Evolutionary conservation across 305 asterid genomes (phyloP).

Genomic region (Fraxinus dipetala): DNA sequence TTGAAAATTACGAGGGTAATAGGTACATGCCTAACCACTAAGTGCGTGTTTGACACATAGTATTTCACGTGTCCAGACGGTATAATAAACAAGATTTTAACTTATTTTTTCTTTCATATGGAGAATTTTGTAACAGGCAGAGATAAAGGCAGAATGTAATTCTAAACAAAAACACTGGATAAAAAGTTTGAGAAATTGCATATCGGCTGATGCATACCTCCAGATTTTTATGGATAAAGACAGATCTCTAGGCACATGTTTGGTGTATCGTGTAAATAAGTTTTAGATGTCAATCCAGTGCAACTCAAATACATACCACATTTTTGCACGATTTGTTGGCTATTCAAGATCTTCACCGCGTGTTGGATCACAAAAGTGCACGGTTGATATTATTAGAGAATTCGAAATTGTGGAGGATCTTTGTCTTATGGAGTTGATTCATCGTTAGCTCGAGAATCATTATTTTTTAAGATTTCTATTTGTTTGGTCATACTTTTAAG

Average conservation of each 20-base stretch:
- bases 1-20: background rate
- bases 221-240: constrained; percentile 28
- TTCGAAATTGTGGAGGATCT: background rate
- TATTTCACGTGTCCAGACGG: background rate
- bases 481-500: background rate
- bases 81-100: background rate
- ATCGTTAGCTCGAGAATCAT: background rate
- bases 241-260: background rate
- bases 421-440: background rate
- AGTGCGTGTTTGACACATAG: background rate
- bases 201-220: constrained; percentile 25
- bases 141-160: background rate
- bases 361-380: background rate
- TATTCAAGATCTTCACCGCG: background rate
- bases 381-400: background rate
- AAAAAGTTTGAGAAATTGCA: background rate
- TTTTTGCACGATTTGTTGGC: background rate
- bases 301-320: background rate
- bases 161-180: background rate
- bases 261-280: background rate
- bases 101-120: background rate
- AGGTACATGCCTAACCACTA: background rate
- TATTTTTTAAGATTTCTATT: background rate
- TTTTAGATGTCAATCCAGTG: background rate
- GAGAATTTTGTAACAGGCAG: background rate